Evolutionary conservation across 441 rosid genomes (phyloP), one percentile per base, ranked within the genome.

Genomic region (Capsella rubella): DNA sequence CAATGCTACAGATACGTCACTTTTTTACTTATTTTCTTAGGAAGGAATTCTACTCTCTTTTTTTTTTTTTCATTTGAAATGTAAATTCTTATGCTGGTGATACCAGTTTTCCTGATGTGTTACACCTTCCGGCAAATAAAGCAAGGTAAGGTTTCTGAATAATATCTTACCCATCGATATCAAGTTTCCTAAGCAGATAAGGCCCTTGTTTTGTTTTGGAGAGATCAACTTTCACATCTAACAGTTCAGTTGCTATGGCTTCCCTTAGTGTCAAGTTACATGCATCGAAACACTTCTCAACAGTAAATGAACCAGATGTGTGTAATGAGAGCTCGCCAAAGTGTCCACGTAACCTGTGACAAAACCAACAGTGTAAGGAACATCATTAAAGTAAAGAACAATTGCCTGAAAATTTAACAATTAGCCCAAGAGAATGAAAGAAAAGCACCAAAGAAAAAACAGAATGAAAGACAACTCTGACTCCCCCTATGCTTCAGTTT

Each of bases 181-280:
- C 95, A 59, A 95, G 87, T 71, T 83, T 90, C 87, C 95, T 87
- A 14, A 90, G 73, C 78, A 95, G 87, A 81, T 83, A 86, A 58
- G 90, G 92, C 43, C 99, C 98, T 57, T 95, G 98, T 75, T 82
- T 95, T 68, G 96, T 82, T 82, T 87, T 91, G 42, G 84, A 83
- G 65, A 93, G 86, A 81, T 83, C 94, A 59, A 64, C 73, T 74
- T 61, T 85, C 76, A 88, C 90, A 49, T 80, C 83, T 74, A 82
- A 73, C 73, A 95, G 67, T 72, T 95, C 99, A 31, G 85, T 72
- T 57, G 86, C 96, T 78, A 95, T 87, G 75, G 87, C 78, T 81
- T 92, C 98, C 78, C 84, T 85, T 49, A 88, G 72, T 40, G 96
- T 83, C 78, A 83, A 55, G 76, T 86, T 89, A 84, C 95, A 79